phyloP scores from a whole-genome alignment of 352 stramenopile species.

The Pythium scleroteichum region DNA sequence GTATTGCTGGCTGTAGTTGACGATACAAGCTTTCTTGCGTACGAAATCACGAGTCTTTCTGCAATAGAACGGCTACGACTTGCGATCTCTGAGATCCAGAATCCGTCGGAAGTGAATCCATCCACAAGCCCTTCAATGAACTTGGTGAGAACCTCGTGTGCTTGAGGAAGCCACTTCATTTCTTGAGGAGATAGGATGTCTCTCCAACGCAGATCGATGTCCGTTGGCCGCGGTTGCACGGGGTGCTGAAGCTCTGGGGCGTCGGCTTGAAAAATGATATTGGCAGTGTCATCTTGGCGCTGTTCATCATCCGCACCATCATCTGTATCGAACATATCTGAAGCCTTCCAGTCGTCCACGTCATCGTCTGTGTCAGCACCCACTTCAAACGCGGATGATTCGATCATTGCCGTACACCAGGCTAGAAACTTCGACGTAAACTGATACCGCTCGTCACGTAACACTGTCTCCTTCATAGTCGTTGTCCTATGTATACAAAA shows the following conservation, averaged over 20 bases:
- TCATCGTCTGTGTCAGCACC: conserved; percentile 7
- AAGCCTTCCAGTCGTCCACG: not conserved
- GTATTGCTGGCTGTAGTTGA: conserved; percentile 27
- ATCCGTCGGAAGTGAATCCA: conserved; percentile 39
- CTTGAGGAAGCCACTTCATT: conserved; percentile 44
- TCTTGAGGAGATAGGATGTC: conserved; percentile 29
- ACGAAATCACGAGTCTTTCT: conserved; percentile 33
- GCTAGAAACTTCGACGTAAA: conserved; percentile 53
- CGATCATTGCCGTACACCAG: conserved; percentile 38
- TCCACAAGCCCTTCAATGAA: conserved; percentile 45
- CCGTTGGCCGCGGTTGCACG: conserved; percentile 8
- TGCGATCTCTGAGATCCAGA: conserved; percentile 25
- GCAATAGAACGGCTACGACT: conserved; percentile 29
- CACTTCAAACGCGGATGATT: conserved; percentile 12
- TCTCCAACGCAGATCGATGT: conserved; percentile 42
- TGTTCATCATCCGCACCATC: conserved; percentile 17
- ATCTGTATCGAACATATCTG: conserved; percentile 16
- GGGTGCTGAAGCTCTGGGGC: not conserved
- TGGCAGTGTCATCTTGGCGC: not conserved
- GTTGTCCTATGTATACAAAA: conserved; percentile 40
- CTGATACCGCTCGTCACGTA: conserved; percentile 45
- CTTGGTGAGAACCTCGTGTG: conserved; percentile 28
- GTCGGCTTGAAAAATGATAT: not conserved
- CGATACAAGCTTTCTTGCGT: conserved; percentile 37
- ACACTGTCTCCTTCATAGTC: conserved; percentile 27